Evolutionary conservation across 1,284 basidiomycete species (phyloP), one percentile per base, ranked within the genome.

Genomic region (Cryptococcus jaspeensis): DNA sequence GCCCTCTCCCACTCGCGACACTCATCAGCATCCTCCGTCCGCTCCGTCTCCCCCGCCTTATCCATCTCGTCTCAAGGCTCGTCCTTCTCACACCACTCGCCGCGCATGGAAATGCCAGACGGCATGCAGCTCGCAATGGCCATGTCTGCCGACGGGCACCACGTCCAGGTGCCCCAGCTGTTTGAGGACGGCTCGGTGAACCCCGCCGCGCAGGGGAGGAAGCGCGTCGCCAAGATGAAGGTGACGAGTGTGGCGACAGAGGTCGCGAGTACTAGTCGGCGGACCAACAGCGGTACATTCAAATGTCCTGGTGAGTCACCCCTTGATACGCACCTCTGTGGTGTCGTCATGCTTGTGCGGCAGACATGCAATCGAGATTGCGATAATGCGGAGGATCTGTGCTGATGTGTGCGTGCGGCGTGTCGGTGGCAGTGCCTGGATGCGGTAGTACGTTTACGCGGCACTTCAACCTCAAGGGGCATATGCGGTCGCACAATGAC

Each of bases 211-310:
- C 28, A 32, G 4, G 51, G 52, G 7, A 38, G 48, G 38, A 50
- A 50, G 35, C 54, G 61, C 73, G 88, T 93, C 46, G 89, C 92
- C 78, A 91, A 90, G 77, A 87, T 90, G 79, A 89, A 92, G 76
- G 93, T 96, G 41, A 96, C 93, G 36, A 94, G 91, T 35, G 87
- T 87, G 45, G 93, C 93, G n/a, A 96, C 93, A 1, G 91, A 95
- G 75, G 84, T 89, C 4, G 93, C 93, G 2, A 92, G 90, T 69
- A 89, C 89, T 40, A 92, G 88, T 72, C 83, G 93, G 50, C 81
- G 93, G 49, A 84, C 91, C 64, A 93, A 94, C 71, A 90, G 92
- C 74, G 93, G 92, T 0, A 85, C 90, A 66, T 95, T 95, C 77
- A 83, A 86, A 52, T 97, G 93, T 77, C 93, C 93, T 25, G 60